phyloP scores from a whole-genome alignment of 148 eudicot genomes.

The Vaccinium darrowii region DNA sequence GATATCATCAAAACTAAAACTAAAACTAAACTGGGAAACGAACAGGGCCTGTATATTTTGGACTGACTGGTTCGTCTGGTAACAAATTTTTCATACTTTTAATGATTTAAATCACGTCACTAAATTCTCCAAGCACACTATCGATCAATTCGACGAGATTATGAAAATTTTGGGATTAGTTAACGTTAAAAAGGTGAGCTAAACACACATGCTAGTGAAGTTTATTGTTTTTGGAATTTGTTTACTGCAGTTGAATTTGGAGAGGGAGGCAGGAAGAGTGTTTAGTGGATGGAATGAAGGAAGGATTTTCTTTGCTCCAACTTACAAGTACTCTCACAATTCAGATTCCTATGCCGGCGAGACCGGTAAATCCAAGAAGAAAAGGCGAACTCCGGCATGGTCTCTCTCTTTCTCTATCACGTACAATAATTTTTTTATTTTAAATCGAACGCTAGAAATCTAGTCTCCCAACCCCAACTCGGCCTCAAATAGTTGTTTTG shows the following conservation, averaged over 20 bases:
- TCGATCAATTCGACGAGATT: too few relatives aligned
- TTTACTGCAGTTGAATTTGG: constrained; percentile 44
- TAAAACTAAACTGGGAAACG: too few relatives aligned
- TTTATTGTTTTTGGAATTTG: background rate
- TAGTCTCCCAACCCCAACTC: background rate
- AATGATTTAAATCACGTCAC: too few relatives aligned
- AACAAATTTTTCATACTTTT: too few relatives aligned
- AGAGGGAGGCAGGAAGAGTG: constrained; percentile 59
- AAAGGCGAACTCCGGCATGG: constrained; percentile 87
- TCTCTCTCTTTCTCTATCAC: constrained; percentile 17
- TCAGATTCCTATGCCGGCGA: constrained; percentile 85
- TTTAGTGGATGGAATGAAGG: constrained; percentile 73
- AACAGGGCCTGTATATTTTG: too few relatives aligned
- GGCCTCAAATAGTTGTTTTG: background rate
- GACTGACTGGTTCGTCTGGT: too few relatives aligned
- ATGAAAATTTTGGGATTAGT: too few relatives aligned
- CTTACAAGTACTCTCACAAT: constrained; percentile 79
- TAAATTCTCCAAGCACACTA: too few relatives aligned
- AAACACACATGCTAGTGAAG: too few relatives aligned
- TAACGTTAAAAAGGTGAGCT: too few relatives aligned
- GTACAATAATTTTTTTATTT: background rate
- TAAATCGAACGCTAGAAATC: background rate
- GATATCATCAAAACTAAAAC: too few relatives aligned
- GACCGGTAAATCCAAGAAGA: constrained; percentile 62
- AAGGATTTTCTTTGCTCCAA: constrained; percentile 60